Base-by-base conservation (phyloP, 2,329 filamentous ascomycete genomes). In the Fusarium bactridioides region DNA sequence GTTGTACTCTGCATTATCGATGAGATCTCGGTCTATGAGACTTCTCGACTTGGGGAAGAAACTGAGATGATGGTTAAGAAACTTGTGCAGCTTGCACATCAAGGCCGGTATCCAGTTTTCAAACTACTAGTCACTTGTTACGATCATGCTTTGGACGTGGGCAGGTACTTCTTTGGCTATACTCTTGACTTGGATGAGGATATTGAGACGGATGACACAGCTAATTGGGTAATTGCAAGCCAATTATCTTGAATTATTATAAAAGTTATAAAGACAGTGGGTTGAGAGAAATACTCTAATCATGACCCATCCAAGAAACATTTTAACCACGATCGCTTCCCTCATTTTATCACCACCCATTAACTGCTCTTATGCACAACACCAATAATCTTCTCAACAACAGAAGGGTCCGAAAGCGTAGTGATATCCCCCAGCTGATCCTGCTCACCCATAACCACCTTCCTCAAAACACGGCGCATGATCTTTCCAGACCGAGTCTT, bases 401-500 rank as follows among this genome's bases (percentile, higher is more conserved):
- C 91, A 56, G 86, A 89, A 27, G 95, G 95, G 81, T 98, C 94
- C 62, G 94, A 95, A 43, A 97, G 88, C 88, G 95, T 97, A 11
- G 92, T 92, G 19, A 87, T 95, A 79, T 98, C 95, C 75, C 95
- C 95, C 60, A 98, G 86, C 82, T 96, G 94, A 81, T 97, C 95
- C 83, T 97, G 94, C 86, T 98, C 95, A 27, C 94, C 94, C 45
- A 94, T 94, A 73, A 98, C 83, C 78, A 98, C 95, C 92, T 98
- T 98, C 77, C 95, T 88, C 84, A 98, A 83, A 79, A 98, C 96
- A 71, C 95, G 91, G 61, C 95, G 89, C 95, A 98, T 98, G 78
- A 98, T 98, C 91, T 98, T 98, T 72, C 95, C 95, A 73, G 93
- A 96, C 71, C 95, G 88, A 29, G 95, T 98, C 90, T 98, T 97